Conservation (phyloP, 495 filamentous ascomycete species). For the Rostrohypoxylon terebratum region DNA sequence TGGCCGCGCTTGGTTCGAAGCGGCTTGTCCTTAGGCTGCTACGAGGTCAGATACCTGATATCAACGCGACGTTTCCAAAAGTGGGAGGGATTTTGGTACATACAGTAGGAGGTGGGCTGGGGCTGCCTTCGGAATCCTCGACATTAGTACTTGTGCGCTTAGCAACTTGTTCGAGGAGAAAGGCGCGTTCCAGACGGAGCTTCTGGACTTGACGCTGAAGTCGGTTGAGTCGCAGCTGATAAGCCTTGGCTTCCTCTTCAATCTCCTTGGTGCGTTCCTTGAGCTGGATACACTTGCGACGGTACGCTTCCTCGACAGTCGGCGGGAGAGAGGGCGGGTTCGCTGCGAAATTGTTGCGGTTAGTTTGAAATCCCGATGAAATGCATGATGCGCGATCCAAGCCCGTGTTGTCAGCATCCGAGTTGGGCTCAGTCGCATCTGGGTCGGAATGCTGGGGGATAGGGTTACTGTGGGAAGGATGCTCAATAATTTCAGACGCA, state of each 20-base stretch:
- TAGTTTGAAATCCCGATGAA: constrained; percentile 6
- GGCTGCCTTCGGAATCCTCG: constrained; percentile 78
- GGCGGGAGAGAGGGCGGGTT: constrained; percentile 79
- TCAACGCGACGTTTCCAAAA: constrained; percentile 38
- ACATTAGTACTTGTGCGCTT: constrained; percentile 85
- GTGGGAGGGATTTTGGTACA: constrained; percentile 52
- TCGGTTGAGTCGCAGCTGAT: constrained; percentile 80
- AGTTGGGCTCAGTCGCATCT: not conserved
- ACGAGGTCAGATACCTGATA: constrained; percentile 40
- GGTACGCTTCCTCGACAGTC: constrained; percentile 95
- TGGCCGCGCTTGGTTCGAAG: constrained; percentile 86
- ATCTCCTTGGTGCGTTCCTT: constrained; percentile 91
- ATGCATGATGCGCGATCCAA: constrained; percentile 3
- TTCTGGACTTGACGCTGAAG: constrained; percentile 86
- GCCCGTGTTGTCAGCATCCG: not conserved
- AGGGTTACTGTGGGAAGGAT: not conserved
- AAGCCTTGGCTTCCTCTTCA: constrained; percentile 85
- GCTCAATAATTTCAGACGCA: not conserved
- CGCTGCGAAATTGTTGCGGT: constrained; percentile 49
- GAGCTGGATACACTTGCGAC: constrained; percentile 94
- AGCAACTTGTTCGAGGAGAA: constrained; percentile 87
- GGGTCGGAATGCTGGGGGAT: not conserved
- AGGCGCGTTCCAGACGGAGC: constrained; percentile 88
- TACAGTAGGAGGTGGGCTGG: constrained; percentile 78
- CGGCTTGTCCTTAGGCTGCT: constrained; percentile 89